A percentile compares a stretch with the other conserved stretches of the same genome.
phyloP scores from a whole-genome alignment of 352 stramenopile genomes.

The Phytophthora colocasiae region DNA sequence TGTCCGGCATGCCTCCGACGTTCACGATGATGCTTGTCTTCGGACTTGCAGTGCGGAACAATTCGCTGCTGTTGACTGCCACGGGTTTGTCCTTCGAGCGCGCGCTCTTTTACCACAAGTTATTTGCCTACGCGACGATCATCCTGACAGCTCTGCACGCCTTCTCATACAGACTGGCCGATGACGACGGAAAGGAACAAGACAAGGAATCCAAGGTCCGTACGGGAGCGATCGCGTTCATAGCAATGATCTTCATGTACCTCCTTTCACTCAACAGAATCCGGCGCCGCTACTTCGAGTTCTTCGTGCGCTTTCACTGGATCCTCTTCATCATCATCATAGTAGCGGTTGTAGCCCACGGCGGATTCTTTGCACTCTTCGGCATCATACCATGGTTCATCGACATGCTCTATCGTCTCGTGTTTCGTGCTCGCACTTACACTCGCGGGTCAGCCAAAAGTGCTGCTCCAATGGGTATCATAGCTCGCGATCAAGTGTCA shows the following conservation, averaged over 20 bases:
- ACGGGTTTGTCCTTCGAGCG: constrained; percentile 58
- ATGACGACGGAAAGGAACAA: constrained; percentile 21
- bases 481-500: constrained; percentile 20
- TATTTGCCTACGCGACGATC: constrained; percentile 45
- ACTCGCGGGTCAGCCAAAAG: constrained; percentile 12
- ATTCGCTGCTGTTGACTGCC: constrained; percentile 38
- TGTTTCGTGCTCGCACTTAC: constrained; percentile 25
- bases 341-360: constrained; percentile 41
- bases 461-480: constrained; percentile 19
- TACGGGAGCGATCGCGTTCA: constrained; percentile 26
- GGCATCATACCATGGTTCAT: constrained; percentile 40
- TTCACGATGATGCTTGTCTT: constrained; percentile 45
- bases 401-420: constrained; percentile 44
- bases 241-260: constrained; percentile 36
- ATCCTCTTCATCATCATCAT: constrained; percentile 51
- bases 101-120: constrained; percentile 55
- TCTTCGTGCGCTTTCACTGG: constrained; percentile 55
- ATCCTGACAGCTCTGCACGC: constrained; percentile 44
- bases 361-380: constrained; percentile 35
- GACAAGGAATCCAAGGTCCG: constrained; percentile 10
- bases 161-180: constrained; percentile 39
- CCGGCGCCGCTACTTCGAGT: constrained; percentile 51
- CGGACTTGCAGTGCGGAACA: constrained; percentile 54
- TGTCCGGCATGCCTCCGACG: constrained; percentile 25
- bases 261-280: constrained; percentile 40